Evolutionary conservation across 2,329 filamentous ascomycete genomes (phyloP), one percentile per base, ranked within the genome.

Genomic region (Fusarium bulbicola): DNA sequence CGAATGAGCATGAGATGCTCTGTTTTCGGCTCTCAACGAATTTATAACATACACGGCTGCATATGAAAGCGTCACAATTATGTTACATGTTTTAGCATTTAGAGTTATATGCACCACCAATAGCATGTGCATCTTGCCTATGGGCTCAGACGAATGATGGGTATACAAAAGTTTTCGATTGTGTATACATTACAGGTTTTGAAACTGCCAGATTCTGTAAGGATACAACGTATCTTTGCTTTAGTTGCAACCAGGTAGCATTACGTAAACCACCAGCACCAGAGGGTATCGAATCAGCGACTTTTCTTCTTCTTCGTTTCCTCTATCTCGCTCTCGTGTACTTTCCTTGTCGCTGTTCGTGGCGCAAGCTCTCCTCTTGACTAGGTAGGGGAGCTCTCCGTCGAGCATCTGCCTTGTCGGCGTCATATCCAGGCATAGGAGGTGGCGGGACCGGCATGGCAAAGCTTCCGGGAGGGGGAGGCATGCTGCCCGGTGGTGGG

Each of bases 351-450:
- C 88, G 88, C 85, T 95, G 94, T 81, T 95, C 93, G 81, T 92
- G 90, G 75, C 91, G 89, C 75, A 97, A 82, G 75, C 93, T 95
- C 80, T 96, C 94, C 79, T 93, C 90, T 82, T 97, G 94, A 79
- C 93, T 95, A 0, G 94, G 94, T 47, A 97, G 82, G 14, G 93
- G 94, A 11, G 88, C 93, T 68, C 92, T 87, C 24, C 90, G 83
- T 10, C 82, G 80, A 39, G 77, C 18, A n/a, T 76, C 74, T 16
- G 80, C 76, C 64, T 82, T 78, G 65, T 81, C 79, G 58, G 66
- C 79, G 10, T 78, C 76, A 43, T 70, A 72, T 24, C 81, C 79
- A 26, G 84, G 81, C 71, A 85, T 79, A 62, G 74, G 84, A 72
- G 78, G 85, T 65, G 80, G 85, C 34, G 82, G 81, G 52, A 81